These are phyloP conservation scores for Camellia granthamiana DNA, from an alignment of 148 eudicot genomes.

Conservation along the genomic window DNA sequence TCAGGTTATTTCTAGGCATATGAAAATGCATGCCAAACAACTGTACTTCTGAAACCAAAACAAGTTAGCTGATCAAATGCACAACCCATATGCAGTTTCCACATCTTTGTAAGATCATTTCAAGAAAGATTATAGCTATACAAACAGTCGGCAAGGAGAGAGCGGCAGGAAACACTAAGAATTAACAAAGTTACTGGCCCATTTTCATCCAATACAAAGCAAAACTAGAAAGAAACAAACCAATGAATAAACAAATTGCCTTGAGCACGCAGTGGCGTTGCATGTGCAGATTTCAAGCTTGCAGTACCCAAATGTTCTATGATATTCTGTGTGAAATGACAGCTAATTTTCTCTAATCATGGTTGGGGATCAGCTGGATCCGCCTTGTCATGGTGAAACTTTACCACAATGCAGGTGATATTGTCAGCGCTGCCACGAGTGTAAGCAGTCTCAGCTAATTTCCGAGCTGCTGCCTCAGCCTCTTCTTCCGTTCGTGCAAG, in stretches of 20 bases:
- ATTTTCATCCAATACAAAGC: not conserved
- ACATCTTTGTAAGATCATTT: no score
- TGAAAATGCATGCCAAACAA: no score
- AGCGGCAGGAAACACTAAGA: not conserved
- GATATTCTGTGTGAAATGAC: no score
- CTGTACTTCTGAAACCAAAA: no score
- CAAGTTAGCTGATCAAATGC: no score
- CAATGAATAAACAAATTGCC: conserved; percentile 36
- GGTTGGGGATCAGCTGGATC: conserved; percentile 9
- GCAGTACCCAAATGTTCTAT: not conserved
- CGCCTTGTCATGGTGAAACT: conserved; percentile 49
- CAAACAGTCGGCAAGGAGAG: not conserved
- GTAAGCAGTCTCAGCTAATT: conserved; percentile 86
- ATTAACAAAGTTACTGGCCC: conserved; percentile 1
- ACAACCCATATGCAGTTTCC: no score
- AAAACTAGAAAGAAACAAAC: conserved; percentile 21
- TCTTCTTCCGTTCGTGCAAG: conserved; percentile 77
- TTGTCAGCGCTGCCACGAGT: conserved; percentile 90
- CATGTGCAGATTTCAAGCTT: conserved; percentile 6
- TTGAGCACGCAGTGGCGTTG: conserved; percentile 3
- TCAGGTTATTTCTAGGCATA: no score
- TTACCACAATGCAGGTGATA: conserved; percentile 91
- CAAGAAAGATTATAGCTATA: not conserved
- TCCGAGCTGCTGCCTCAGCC: conserved; percentile 83
- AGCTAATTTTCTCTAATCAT: no score